These are phyloP conservation scores for Morella rubra DNA, from an alignment of 306 rosid species.

Conservation along the genomic window DNA sequence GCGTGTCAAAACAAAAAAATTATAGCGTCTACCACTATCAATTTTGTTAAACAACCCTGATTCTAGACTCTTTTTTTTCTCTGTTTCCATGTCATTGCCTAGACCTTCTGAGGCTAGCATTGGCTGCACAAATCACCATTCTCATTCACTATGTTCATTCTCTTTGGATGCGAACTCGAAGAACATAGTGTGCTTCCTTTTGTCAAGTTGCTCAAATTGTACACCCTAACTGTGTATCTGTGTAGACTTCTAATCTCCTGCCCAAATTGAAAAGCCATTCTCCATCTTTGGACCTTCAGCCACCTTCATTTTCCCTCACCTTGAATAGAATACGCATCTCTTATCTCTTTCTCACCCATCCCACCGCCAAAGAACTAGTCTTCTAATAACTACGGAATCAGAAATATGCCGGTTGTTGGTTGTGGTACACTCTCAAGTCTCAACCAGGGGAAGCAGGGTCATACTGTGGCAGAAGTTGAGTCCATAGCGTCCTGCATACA, in stretches of 20 bases:
- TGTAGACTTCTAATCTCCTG: background rate
- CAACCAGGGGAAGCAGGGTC: too few relatives aligned
- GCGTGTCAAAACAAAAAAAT: too few relatives aligned
- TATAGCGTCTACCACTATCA: too few relatives aligned
- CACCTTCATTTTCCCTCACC: background rate
- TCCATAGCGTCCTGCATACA: too few relatives aligned
- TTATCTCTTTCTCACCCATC: too few relatives aligned
- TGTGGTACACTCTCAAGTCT: too few relatives aligned
- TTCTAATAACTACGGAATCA: too few relatives aligned
- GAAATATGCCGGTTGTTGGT: too few relatives aligned
- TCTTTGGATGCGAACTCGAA: background rate
- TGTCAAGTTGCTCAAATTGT: background rate
- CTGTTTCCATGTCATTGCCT: background rate
- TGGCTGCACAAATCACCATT: conserved; percentile 1
- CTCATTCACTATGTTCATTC: background rate
- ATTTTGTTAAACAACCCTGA: too few relatives aligned
- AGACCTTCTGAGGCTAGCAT: background rate
- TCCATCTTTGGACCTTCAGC: background rate
- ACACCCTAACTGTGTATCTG: background rate
- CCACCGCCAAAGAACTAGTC: too few relatives aligned
- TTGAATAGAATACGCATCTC: background rate
- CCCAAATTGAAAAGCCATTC: background rate
- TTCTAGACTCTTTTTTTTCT: background rate
- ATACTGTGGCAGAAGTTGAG: too few relatives aligned
- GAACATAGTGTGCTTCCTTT: background rate